Percentiles rank a stretch among this genome's conserved stretches.
Conservation (phyloP, 495 filamentous ascomycete species). For the Aspergillus cavernicola region DNA sequence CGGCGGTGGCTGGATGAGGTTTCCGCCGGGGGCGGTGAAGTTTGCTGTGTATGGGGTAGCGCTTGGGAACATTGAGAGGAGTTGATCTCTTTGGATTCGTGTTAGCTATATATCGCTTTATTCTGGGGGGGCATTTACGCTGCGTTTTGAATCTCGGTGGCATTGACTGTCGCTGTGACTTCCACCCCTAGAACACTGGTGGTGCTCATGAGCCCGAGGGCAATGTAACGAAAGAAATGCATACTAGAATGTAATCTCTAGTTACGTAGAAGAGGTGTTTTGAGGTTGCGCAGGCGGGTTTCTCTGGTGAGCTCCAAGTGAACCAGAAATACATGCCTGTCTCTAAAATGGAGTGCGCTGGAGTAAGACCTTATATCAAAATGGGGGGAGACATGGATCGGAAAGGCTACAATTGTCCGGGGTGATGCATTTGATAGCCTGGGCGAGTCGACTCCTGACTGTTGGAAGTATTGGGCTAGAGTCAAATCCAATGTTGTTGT, state of each 20-base stretch:
- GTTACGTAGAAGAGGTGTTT: not conserved
- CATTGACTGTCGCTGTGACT: slow-evolving; percentile 9
- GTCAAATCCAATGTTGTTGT: no score
- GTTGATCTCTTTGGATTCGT: not conserved
- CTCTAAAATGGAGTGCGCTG: not conserved
- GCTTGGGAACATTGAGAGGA: slow-evolving; percentile 6
- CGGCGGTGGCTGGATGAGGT: slow-evolving; percentile 15
- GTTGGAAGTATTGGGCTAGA: no score
- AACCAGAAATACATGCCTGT: no score
- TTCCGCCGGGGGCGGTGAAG: slow-evolving; percentile 7
- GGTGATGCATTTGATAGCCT: not conserved
- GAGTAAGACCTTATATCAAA: slow-evolving; percentile 1
- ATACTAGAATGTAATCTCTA: not conserved
- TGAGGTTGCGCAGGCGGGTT: no score
- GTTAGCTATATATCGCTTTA: no score
- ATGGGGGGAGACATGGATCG: not conserved
- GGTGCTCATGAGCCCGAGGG: not conserved
- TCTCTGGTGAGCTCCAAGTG: no score
- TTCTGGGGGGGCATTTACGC: no score
- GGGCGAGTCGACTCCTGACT: not conserved
- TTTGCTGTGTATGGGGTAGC: slow-evolving; percentile 11
- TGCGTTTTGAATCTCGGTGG: slow-evolving; percentile 6
- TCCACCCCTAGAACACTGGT: not conserved
- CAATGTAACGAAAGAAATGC: slow-evolving; percentile 4
- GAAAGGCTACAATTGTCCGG: not conserved